Evolutionary conservation across 2,329 filamentous ascomycete genomes (phyloP), one percentile per base, ranked within the genome.

Genomic region (Hawksworthiomyces lignivorus): DNA sequence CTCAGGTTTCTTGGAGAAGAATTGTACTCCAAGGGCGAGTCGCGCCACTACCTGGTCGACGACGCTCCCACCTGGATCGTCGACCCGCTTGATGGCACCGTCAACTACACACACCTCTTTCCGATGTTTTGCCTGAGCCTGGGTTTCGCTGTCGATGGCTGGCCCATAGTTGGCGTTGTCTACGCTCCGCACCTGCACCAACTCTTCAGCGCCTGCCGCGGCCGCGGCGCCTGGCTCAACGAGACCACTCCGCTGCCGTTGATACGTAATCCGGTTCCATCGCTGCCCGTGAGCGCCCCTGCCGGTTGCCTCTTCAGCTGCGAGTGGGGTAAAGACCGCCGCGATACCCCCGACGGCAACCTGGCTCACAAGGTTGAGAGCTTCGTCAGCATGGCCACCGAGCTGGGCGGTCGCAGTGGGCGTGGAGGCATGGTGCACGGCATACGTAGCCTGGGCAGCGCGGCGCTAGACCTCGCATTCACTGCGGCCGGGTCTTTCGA

Each of bases 71-170:
- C 84, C 24, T 88, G 84, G 84, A 77, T 80, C 53, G 72, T 88
- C 30, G 84, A 89, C 59, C 84, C 84, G 9, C 70, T 88, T 21
- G 84, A 88, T 54, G 83, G 82, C 65, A 88, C 84, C 4, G 82
- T 88, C 46, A 88, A 88, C 66, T 88, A 84, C 63, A 85, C 83
- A 22, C 84, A 88, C 58, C 70, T 86, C 6, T 87, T 86, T 55
- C 82, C 82, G 45, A 86, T 87, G 79, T 87, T 85, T 63, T 88
- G 84, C 59, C 80, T 88, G 32, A 85, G 80, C 27, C 87, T 88
- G 53, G 83, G 72, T 36, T 80, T 88, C 54, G 67, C 82, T 19
- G 55, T 84, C 41, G 60, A 72, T 15, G 68, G 72, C 7, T 60
- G 66, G 21, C 80, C 84, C 3, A 60, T 80, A 3, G 74, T 88